Conservation (phyloP, 495 filamentous ascomycete genomes). For the Neurospora tetrasperma region DNA sequence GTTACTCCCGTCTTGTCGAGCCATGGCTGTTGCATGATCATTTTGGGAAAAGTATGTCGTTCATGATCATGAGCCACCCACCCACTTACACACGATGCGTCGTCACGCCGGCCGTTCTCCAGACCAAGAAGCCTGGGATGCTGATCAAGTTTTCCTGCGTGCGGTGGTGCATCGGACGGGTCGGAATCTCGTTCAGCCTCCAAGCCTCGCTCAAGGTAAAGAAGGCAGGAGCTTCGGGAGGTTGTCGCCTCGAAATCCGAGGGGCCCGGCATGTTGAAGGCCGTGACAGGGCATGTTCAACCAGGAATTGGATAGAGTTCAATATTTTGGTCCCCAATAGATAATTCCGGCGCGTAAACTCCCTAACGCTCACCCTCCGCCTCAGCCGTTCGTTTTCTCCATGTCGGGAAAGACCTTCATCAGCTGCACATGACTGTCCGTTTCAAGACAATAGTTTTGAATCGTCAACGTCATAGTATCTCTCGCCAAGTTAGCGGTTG, state of each 20-base stretch:
- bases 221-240: neutral
- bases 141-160: neutral
- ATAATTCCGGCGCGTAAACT: neutral
- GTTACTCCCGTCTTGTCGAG: neutral
- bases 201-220: neutral
- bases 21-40: neutral
- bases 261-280: neutral
- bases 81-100: neutral
- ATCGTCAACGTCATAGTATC: neutral
- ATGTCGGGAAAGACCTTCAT: neutral
- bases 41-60: neutral
- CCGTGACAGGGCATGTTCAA: neutral
- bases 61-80: neutral
- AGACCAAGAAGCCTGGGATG: neutral
- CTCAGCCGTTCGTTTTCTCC: neutral
- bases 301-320: neutral
- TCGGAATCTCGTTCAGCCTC: neutral
- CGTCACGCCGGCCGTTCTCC: neutral
- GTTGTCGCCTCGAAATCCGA: neutral
- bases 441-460: neutral
- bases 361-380: neutral
- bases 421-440: neutral
- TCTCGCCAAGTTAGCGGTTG: neutral
- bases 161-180: neutral
- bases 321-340: neutral